Percentiles rank a stretch among this genome's conserved stretches.
phyloP scores from a whole-genome alignment of 2,329 filamentous ascomycete genomes.

The Sporothrix globosa region DNA sequence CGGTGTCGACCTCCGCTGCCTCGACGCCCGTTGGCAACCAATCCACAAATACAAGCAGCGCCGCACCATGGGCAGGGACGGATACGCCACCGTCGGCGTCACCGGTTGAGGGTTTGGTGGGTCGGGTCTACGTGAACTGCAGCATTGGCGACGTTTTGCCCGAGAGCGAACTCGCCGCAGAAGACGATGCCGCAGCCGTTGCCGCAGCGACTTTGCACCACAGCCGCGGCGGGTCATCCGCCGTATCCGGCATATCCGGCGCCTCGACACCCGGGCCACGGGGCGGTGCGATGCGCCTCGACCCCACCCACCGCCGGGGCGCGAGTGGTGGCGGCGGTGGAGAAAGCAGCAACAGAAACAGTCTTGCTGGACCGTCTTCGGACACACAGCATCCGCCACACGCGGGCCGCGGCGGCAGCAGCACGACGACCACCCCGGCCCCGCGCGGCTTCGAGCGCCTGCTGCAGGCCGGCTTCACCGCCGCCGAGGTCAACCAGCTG shows the following conservation, averaged over 20 bases:
- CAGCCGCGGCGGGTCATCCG: neutral
- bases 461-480: conserved; percentile 76
- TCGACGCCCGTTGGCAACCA: conserved; percentile 33
- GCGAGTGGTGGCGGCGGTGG: neutral
- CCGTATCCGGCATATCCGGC: neutral
- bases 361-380: neutral
- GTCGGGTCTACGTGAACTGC: conserved; percentile 87
- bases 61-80: neutral
- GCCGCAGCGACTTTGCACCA: neutral
- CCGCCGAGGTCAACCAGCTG: conserved; percentile 79
- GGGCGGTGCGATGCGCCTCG: conserved; percentile 19
- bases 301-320: conserved; percentile 21
- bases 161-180: conserved; percentile 64
- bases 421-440: conserved; percentile 49
- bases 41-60: neutral
- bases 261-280: neutral
- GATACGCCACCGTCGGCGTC: neutral
- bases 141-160: conserved; percentile 80
- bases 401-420: neutral
- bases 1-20: conserved; percentile 37
- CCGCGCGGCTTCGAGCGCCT: conserved; percentile 88
- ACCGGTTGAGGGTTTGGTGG: conserved; percentile 41
- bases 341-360: neutral
- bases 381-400: too few relatives aligned
- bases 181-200: conserved; percentile 54